Evolutionary conservation across 2,329 filamentous ascomycete species (phyloP), one percentile per base, ranked within the genome.

Genomic region (Cladosporium velox): DNA sequence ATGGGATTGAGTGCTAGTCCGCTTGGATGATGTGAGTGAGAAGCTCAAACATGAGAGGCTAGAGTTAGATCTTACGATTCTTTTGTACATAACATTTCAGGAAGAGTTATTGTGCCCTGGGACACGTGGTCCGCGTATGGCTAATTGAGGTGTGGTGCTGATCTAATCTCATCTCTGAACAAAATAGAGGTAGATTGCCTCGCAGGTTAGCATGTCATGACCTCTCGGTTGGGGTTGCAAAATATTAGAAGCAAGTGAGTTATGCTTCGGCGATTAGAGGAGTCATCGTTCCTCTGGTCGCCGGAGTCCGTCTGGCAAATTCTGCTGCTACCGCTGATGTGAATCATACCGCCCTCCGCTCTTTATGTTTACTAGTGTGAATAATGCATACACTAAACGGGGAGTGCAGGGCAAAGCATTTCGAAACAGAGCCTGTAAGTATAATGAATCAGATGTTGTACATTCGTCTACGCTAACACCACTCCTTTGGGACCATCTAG

Each of bases 1-100:
- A 70, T 87, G 60, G 84, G 85, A 1, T 18, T 65, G 64, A 60
- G 51, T 34, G 61, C 61, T 30, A 55, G 24, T 3, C 51, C 61
- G 15, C 44, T 64, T 28, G 51, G 59, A 62, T 21, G 18, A 18
- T 26, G 2, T 52, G 18, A 7, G 2, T 26, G 28, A 24, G 38
- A 11, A 18, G 24, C 14, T 3, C 6, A 26, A 51, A 7, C 24
- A 15, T 8, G 30, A 34, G 32, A 15, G 32, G 2, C 41, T 49
- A 62, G 47, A 52, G 47, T 41, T 62, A 62, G 59, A 62, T 21
- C 26, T 54, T 35, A 52, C 44, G 47, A 51, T 47, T 52, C 28
- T 30, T 28, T 21, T 62, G 35, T 49, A 62, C 51, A 62, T n/a
- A 47, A 21, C 10, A 24, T 47, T n/a, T 44, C 38, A n/a, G 5